phyloP scores from a whole-genome alignment of 2,329 filamentous ascomycete species.

The Fusarium nisikadoi region DNA sequence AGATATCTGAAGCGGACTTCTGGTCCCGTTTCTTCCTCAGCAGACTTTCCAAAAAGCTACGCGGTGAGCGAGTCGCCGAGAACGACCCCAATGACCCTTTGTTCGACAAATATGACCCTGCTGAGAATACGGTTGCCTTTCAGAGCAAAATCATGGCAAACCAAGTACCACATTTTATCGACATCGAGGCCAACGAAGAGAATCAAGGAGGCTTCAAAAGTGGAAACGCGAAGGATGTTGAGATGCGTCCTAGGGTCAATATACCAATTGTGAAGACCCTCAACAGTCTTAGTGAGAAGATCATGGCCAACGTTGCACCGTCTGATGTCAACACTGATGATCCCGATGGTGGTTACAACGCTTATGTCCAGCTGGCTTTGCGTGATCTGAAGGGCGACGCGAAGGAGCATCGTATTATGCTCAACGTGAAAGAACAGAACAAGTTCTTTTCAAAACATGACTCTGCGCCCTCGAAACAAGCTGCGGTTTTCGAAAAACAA shows the following conservation, averaged over 20 bases:
- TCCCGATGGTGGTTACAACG: constrained; percentile 71
- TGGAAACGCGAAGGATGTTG: constrained; percentile 88
- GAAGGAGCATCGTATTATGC: constrained; percentile 79
- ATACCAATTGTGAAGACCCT: constrained; percentile 89
- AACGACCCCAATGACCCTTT: constrained; percentile 80
- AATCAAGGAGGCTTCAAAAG: constrained; percentile 84
- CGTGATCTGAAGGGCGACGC: constrained; percentile 81
- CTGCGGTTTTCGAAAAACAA: constrained; percentile 72
- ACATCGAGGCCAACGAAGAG: constrained; percentile 93
- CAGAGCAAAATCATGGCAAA: constrained; percentile 67
- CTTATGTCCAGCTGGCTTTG: constrained; percentile 79
- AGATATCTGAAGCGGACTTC: constrained; percentile 81
- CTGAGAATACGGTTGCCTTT: constrained; percentile 69
- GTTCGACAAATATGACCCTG: constrained; percentile 86
- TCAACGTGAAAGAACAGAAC: constrained; percentile 90
- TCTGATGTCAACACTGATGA: constrained; percentile 76
- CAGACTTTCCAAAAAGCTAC: constrained; percentile 87
- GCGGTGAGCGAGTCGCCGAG: constrained; percentile 86
- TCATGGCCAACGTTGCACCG: constrained; percentile 87
- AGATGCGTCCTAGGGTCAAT: constrained; percentile 86
- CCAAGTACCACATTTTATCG: constrained; percentile 87
- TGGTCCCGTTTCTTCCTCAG: constrained; percentile 96
- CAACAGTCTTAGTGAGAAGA: constrained; percentile 91
- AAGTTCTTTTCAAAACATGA: constrained; percentile 77
- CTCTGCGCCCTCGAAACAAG: constrained; percentile 57